Evolutionary conservation across 805 yeast species (phyloP).

Genomic region (Soucietia sequanensis): DNA sequence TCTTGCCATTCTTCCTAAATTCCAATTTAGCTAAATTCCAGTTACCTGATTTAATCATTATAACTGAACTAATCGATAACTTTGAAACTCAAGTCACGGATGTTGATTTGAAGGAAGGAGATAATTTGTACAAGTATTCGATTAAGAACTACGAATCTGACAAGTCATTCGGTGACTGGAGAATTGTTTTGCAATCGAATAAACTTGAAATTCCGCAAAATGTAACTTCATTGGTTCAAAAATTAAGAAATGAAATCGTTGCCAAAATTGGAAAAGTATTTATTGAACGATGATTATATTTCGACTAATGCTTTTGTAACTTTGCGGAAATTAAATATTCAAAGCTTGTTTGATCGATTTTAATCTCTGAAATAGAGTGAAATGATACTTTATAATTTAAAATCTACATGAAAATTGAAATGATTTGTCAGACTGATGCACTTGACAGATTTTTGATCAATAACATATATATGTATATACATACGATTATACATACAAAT

Average conservation of each 20-base stretch:
- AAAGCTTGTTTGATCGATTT: no score
- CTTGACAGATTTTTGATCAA: no score
- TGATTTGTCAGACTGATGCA: no score
- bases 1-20: slow-evolving; percentile 39
- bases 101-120: slow-evolving; percentile 27
- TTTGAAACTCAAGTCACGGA: slow-evolving; percentile 24
- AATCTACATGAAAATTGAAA: no score
- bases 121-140: slow-evolving; percentile 30
- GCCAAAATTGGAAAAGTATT: slow-evolving; percentile 35
- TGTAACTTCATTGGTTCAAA: slow-evolving; percentile 22
- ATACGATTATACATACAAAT: no score
- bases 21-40: slow-evolving; percentile 12
- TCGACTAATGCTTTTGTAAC: background rate
- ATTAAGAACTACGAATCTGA: slow-evolving; percentile 19
- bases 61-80: slow-evolving; percentile 39
- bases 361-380: no score
- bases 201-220: slow-evolving; percentile 20
- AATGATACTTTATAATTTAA: no score
- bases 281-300: slow-evolving; percentile 13
- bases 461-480: no score
- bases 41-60: slow-evolving; percentile 31
- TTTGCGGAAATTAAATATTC: no score
- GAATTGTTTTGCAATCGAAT: slow-evolving; percentile 18
- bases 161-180: slow-evolving; percentile 35
- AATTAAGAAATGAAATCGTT: slow-evolving; percentile 31